phyloP scores from a whole-genome alignment of 2,329 filamentous ascomycete species.

The Trichoderma gracile region DNA sequence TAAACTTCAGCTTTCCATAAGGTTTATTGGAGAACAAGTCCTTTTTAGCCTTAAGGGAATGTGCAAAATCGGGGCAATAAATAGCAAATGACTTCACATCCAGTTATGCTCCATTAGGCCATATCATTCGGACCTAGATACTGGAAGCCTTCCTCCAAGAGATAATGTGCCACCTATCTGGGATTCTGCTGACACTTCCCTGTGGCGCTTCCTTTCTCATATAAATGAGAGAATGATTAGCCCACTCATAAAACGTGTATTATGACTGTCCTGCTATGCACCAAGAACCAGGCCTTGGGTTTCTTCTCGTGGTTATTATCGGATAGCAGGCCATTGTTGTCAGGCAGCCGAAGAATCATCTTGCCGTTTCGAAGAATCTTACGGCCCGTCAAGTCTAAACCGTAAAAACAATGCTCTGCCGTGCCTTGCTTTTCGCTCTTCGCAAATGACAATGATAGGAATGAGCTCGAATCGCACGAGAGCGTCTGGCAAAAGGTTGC shows the following conservation, averaged over 20 bases:
- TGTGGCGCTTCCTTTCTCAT: neutral
- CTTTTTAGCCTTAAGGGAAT: no score
- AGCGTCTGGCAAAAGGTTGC: neutral
- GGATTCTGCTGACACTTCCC: no score
- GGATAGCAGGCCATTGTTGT: neutral
- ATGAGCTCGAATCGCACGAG: neutral
- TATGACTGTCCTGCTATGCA: neutral
- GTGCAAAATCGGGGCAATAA: no score
- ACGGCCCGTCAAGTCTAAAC: neutral
- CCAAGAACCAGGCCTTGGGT: neutral
- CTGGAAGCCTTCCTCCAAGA: neutral
- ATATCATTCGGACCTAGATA: neutral
- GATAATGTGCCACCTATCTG: no score
- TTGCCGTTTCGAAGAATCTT: neutral
- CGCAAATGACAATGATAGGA: neutral
- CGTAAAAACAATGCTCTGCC: neutral
- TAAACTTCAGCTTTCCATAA: neutral
- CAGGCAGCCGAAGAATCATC: neutral
- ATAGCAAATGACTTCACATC: neutral
- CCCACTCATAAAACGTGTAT: fast-evolving
- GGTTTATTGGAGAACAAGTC: no score
- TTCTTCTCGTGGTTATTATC: neutral
- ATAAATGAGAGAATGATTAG: neutral
- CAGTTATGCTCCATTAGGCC: neutral
- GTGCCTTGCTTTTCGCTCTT: neutral